Percentiles rank a stretch among this genome's conserved stretches.
phyloP scores from a whole-genome alignment of 257 asterid species.

The Orobanche coerulescens region DNA sequence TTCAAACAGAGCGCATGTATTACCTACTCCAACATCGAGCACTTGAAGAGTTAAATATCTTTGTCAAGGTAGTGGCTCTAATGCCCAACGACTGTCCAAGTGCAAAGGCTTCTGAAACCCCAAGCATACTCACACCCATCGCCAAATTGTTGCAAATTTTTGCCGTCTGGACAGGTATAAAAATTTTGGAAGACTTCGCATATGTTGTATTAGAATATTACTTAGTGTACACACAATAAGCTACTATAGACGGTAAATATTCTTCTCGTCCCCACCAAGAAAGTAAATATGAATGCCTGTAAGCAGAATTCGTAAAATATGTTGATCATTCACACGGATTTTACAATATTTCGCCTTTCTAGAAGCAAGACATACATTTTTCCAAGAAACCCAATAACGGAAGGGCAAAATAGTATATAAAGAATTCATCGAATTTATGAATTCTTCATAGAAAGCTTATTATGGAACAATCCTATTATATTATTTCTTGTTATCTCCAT shows the following conservation, averaged over 20 bases:
- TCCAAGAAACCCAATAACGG: too few relatives aligned
- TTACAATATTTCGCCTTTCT: too few relatives aligned
- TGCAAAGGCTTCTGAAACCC: conserved; percentile 87
- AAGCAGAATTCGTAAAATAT: too few relatives aligned
- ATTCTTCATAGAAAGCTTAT: not conserved
- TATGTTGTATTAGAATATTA: conserved; percentile 3
- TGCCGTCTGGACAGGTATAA: conserved; percentile 45
- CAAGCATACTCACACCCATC: conserved; percentile 95
- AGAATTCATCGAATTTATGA: not conserved
- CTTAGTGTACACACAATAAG: not conserved
- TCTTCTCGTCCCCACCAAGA: too few relatives aligned
- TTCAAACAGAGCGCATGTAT: conserved; percentile 1
- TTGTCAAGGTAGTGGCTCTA: conserved; percentile 59
- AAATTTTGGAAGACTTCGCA: not conserved
- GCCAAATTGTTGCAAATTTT: conserved; percentile 95
- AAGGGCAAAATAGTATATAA: not conserved
- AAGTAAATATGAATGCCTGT: too few relatives aligned
- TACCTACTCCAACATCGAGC: conserved; percentile 99
- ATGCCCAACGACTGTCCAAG: conserved; percentile 88
- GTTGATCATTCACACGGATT: too few relatives aligned
- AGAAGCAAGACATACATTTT: not conserved
- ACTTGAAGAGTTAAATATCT: conserved; percentile 76
- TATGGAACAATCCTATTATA: not conserved
- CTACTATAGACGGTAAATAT: too few relatives aligned
- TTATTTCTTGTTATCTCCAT: not conserved